Conservation (phyloP, 768 basidiomycete species). For the Exidia glandulosa region DNA sequence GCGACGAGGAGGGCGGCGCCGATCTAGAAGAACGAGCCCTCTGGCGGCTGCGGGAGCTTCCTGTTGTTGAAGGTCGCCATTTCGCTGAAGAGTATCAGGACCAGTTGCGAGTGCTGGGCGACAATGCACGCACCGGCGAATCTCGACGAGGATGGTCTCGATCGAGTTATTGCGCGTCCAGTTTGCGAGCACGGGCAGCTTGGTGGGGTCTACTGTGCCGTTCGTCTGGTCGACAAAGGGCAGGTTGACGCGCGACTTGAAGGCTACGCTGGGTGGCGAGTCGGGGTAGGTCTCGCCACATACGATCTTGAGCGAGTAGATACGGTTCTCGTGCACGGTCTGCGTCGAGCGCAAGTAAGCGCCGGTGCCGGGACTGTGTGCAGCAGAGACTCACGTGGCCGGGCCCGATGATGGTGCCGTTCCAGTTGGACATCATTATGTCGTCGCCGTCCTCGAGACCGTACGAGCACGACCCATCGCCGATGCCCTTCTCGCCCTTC, state of each 20-base stretch:
- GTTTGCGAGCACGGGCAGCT: slow-evolving; percentile 56
- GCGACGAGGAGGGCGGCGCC: too few species aligned
- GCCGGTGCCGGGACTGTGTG: not conserved
- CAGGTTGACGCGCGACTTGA: slow-evolving; percentile 83
- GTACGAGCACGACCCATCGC: slow-evolving; percentile 95
- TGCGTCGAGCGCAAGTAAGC: slow-evolving; percentile 16
- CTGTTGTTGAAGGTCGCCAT: slow-evolving; percentile 89
- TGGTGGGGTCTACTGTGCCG: slow-evolving; percentile 68
- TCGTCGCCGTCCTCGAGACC: slow-evolving; percentile 93
- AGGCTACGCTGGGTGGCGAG: slow-evolving; percentile 65
- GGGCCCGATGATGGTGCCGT: slow-evolving; percentile 97
- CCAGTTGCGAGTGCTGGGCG: not conserved
- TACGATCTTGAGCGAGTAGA: slow-evolving; percentile 87
- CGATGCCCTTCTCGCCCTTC: slow-evolving; percentile 99
- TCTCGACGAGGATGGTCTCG: slow-evolving; percentile 85
- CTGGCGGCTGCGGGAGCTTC: slow-evolving; percentile 90
- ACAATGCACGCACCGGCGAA: slow-evolving; percentile 57
- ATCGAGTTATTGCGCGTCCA: slow-evolving; percentile 75
- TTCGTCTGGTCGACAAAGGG: slow-evolving; percentile 73
- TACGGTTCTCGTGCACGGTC: slow-evolving; percentile 98
- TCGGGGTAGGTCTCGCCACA: slow-evolving; percentile 76
- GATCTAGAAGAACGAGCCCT: slow-evolving; percentile 42
- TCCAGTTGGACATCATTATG: slow-evolving; percentile 97
- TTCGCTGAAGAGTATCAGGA: slow-evolving; percentile 42
- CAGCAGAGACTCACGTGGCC: slow-evolving; percentile 62